Conservation (phyloP, 108 stramenopile genomes). For the Cylindrotheca closterium region DNA sequence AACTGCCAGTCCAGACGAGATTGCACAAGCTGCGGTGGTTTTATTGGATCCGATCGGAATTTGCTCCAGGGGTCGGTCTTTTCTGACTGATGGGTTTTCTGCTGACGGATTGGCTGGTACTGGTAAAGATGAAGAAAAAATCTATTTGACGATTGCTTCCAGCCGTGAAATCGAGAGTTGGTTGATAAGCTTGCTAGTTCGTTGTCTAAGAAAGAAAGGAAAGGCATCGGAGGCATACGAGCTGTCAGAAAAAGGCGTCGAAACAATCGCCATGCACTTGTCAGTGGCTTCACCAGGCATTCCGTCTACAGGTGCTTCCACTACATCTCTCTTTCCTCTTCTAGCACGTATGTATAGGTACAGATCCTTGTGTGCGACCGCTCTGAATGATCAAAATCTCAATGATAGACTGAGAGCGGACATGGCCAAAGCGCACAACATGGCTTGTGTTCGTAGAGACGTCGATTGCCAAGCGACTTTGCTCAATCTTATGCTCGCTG, state of each 20-base stretch:
- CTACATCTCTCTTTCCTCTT: constrained; percentile 70
- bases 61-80: constrained; percentile 42
- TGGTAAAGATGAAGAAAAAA: constrained; percentile 10
- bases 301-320: constrained; percentile 30
- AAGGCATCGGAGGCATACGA: constrained; percentile 45
- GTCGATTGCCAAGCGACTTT: constrained; percentile 76
- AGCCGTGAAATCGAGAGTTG: constrained; percentile 69
- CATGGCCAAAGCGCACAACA: constrained; percentile 67
- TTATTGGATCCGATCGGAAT: constrained; percentile 55
- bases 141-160: constrained; percentile 44
- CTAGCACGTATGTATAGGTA: constrained; percentile 78
- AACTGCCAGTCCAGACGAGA: constrained; percentile 46
- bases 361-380: constrained; percentile 62
- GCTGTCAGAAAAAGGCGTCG: constrained; percentile 47
- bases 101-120: constrained; percentile 27
- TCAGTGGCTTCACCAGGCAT: constrained; percentile 35
- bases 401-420: constrained; percentile 45
- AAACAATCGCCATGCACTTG: constrained; percentile 50
- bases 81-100: constrained; percentile 20
- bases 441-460: constrained; percentile 79
- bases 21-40: constrained; percentile 42
- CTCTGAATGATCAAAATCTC: constrained; percentile 32
- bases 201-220: constrained; percentile 54
- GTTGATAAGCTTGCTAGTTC: constrained; percentile 68
- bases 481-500: constrained; percentile 79